A percentile compares a stretch with the other conserved stretches of the same genome.
These are phyloP conservation scores for Borealophlyctis nickersoniae DNA, from an alignment of 192 early-diverging fungal species.

Conservation along the genomic window DNA sequence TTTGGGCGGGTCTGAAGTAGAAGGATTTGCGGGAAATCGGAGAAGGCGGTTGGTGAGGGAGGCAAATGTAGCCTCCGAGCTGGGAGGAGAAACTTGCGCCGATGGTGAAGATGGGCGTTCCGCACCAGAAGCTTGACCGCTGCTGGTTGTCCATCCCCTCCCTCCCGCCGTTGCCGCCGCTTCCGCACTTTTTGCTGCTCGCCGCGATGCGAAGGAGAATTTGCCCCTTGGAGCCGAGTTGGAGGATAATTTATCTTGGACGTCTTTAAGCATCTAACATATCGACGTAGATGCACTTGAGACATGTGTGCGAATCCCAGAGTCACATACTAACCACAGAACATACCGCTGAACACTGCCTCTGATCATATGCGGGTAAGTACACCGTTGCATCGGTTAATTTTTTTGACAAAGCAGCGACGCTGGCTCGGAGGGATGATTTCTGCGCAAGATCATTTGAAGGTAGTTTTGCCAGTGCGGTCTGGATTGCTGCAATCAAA, in stretches of 20 bases:
- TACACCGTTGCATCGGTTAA: constrained; percentile 61
- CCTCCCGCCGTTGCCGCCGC: background rate
- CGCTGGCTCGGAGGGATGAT: constrained; percentile 18
- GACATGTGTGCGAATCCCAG: too few relatives aligned
- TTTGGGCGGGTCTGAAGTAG: too few relatives aligned
- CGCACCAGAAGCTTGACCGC: background rate
- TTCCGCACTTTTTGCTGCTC: background rate
- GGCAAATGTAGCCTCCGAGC: too few relatives aligned
- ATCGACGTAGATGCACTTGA: too few relatives aligned
- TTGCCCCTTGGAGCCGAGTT: constrained; percentile 34
- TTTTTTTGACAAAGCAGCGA: constrained; percentile 54
- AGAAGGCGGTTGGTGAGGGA: too few relatives aligned
- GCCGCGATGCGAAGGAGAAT: constrained; percentile 53
- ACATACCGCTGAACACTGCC: constrained; percentile 53
- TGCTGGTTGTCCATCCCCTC: background rate
- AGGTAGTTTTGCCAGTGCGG: background rate
- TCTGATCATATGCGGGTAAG: constrained; percentile 68
- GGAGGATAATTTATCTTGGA: constrained; percentile 47
- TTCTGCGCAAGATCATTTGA: background rate
- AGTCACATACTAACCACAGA: too few relatives aligned
- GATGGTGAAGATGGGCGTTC: too few relatives aligned
- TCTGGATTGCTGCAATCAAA: background rate
- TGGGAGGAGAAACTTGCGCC: too few relatives aligned
- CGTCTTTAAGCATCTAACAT: constrained; percentile 8
- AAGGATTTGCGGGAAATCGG: too few relatives aligned